Conservation (phyloP, 2,329 filamentous ascomycete genomes). For the Bipolaris oryzae region DNA sequence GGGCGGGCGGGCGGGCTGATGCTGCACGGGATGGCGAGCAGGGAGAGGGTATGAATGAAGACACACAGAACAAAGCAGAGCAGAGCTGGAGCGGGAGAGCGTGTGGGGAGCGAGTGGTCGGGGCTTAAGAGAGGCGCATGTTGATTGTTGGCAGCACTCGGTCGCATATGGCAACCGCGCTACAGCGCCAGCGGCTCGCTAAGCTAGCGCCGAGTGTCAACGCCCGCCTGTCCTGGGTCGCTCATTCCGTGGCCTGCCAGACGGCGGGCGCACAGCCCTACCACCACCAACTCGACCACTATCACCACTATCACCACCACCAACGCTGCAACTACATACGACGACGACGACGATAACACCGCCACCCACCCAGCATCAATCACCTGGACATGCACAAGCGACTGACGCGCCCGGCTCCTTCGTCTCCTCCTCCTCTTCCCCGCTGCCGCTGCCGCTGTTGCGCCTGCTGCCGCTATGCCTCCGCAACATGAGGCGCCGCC, state of each 20-base stretch:
- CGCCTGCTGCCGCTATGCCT: slow-evolving; percentile 29
- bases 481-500: slow-evolving; percentile 25
- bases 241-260: slow-evolving; percentile 8
- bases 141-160: slow-evolving; percentile 24
- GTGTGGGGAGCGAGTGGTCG: slow-evolving; percentile 21
- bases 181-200: slow-evolving; percentile 15
- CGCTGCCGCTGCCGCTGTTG: slow-evolving; percentile 18
- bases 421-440: slow-evolving; percentile 1
- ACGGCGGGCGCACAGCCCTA: slow-evolving; percentile 5
- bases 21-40: not conserved
- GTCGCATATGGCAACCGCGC: slow-evolving; percentile 28
- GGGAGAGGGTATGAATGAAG: slow-evolving; percentile 37
- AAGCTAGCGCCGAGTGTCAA: slow-evolving; percentile 12
- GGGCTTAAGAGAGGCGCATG: slow-evolving; percentile 24
- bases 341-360: not conserved
- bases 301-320: not conserved
- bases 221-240: slow-evolving; percentile 10
- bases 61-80: slow-evolving; percentile 7
- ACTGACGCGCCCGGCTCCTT: slow-evolving; percentile 1
- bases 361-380: not conserved
- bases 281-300: not conserved
- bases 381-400: slow-evolving; percentile 23
- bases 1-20: not conserved
- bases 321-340: not conserved
- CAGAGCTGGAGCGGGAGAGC: slow-evolving; percentile 20